These are phyloP conservation scores for Neonectria sp. DNA, from an alignment of 2,329 filamentous ascomycete species.

Conservation along the genomic window DNA sequence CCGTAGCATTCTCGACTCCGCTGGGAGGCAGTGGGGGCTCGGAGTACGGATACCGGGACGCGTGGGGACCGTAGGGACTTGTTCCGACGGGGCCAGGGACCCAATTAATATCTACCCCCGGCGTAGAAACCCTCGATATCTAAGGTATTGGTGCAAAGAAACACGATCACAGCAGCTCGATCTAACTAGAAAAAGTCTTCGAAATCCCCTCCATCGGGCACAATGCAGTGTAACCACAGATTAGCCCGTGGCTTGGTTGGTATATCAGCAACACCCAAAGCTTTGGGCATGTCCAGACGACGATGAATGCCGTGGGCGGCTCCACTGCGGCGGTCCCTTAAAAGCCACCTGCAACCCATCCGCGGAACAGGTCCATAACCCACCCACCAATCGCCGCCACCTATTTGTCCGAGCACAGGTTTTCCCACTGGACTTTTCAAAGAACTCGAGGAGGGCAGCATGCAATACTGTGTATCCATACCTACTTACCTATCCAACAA, in stretches of 20 bases:
- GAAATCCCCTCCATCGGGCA: background rate
- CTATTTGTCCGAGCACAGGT: background rate
- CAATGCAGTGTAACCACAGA: background rate
- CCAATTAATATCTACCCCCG: background rate
- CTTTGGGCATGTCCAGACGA: too few relatives aligned
- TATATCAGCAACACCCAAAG: background rate
- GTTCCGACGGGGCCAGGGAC: background rate
- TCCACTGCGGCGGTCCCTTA: too few relatives aligned
- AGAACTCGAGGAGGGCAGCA: too few relatives aligned
- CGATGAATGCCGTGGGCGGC: too few relatives aligned
- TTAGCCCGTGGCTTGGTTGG: background rate
- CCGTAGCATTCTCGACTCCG: background rate
- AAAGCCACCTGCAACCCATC: background rate
- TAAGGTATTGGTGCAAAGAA: background rate
- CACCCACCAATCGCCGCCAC: background rate
- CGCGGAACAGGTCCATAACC: background rate
- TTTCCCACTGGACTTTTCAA: too few relatives aligned
- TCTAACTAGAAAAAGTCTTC: background rate
- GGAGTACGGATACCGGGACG: background rate
- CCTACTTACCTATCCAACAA: too few relatives aligned
- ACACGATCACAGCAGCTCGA: background rate
- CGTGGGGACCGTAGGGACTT: background rate
- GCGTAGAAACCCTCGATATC: background rate
- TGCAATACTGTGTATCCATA: too few relatives aligned
- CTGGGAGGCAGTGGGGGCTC: too few relatives aligned